Evolutionary conservation across 2,329 filamentous ascomycete species (phyloP).

Genomic region (Podosphaera fusca): DNA sequence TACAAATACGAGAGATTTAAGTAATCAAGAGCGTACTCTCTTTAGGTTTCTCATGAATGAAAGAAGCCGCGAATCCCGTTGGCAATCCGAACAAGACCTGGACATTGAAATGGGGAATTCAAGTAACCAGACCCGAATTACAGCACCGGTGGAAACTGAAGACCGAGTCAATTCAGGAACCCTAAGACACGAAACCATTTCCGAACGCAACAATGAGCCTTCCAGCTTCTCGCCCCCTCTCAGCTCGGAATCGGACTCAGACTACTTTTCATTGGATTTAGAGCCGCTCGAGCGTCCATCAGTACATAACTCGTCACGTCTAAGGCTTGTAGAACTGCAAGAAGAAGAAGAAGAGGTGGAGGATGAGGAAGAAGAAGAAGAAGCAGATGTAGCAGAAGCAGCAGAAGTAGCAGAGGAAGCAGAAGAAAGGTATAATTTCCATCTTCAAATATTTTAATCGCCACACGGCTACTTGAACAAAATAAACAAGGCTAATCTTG

Average conservation of each 20-base stretch:
- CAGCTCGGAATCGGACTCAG: conserved; percentile 3
- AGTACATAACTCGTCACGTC: too few relatives aligned
- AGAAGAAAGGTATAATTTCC: too few relatives aligned
- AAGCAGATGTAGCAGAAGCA: too few relatives aligned
- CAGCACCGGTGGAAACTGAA: conserved; percentile 9
- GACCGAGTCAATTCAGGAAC: conserved; percentile 6
- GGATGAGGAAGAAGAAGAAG: too few relatives aligned
- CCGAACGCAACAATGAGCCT: conserved; percentile 11
- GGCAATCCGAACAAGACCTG: conserved; percentile 7
- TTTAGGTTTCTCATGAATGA: conserved; percentile 16
- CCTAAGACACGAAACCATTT: conserved; percentile 6
- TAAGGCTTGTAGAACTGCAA: too few relatives aligned
- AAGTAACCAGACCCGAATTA: conserved; percentile 10
- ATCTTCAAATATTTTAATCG: conserved; percentile 2
- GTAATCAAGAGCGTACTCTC: conserved; percentile 12
- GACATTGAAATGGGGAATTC: conserved; percentile 7
- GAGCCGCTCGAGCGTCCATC: conserved; percentile 19
- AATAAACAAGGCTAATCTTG: too few relatives aligned
- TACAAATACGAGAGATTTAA: conserved; percentile 13
- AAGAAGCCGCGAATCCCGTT: conserved; percentile 16
- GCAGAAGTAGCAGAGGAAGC: too few relatives aligned
- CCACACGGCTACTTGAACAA: conserved; percentile 3
- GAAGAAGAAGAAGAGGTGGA: too few relatives aligned
- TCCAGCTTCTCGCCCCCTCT: conserved; percentile 7
- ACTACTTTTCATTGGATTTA: conserved; percentile 17